These are phyloP conservation scores for Hawksworthiomyces lignivorus DNA, from an alignment of 2,329 filamentous ascomycete species.

Conservation along the genomic window DNA sequence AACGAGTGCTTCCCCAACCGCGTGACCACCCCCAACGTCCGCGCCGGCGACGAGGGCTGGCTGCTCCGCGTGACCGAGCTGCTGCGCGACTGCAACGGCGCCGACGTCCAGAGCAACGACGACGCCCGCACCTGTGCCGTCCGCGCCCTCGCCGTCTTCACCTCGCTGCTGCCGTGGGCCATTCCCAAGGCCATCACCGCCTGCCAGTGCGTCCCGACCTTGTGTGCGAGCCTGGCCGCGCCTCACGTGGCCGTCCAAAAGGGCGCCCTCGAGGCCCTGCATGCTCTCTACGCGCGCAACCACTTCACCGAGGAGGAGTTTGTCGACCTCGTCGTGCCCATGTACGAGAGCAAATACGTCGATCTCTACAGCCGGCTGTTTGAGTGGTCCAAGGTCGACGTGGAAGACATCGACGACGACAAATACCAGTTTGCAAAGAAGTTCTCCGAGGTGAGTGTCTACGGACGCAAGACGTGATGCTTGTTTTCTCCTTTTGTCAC, in stretches of 20 bases:
- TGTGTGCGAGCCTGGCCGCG: slow-evolving; percentile 64
- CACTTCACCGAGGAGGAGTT: slow-evolving; percentile 75
- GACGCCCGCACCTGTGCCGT: slow-evolving; percentile 63
- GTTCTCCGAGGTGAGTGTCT: slow-evolving; percentile 66
- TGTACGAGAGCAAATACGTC: slow-evolving; percentile 67
- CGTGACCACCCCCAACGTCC: slow-evolving; percentile 59
- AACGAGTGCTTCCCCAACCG: slow-evolving; percentile 68
- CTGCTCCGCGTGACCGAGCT: slow-evolving; percentile 68
- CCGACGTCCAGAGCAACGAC: slow-evolving; percentile 55
- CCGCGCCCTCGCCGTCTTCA: slow-evolving; percentile 69
- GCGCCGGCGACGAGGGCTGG: slow-evolving; percentile 81
- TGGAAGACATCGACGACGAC: slow-evolving; percentile 79
- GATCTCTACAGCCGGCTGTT: slow-evolving; percentile 66
- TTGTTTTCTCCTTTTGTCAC: not conserved
- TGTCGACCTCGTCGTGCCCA: slow-evolving; percentile 65
- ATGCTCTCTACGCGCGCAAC: slow-evolving; percentile 68
- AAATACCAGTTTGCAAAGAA: slow-evolving; percentile 92
- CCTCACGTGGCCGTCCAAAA: slow-evolving; percentile 66
- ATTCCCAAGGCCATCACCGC: slow-evolving; percentile 73
- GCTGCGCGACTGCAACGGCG: slow-evolving; percentile 63
- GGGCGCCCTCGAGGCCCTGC: slow-evolving; percentile 76
- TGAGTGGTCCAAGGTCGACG: slow-evolving; percentile 70
- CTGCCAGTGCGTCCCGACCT: slow-evolving; percentile 59
- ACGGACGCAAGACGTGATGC: not conserved
- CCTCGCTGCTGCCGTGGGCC: slow-evolving; percentile 78